Base-by-base conservation (phyloP, 1,139 yeast species). In the Sugiyamaella sp. region DNA sequence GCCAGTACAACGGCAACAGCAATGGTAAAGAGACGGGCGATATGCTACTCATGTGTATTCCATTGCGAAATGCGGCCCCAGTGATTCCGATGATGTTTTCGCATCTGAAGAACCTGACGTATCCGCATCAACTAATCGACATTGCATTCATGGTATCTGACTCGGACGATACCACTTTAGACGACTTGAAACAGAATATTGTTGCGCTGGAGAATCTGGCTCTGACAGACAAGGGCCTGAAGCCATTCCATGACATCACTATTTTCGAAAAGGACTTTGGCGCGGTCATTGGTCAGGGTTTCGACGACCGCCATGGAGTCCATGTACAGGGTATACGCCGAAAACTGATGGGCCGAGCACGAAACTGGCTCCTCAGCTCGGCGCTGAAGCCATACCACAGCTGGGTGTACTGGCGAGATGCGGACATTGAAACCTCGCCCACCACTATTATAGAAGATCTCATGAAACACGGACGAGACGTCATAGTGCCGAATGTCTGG, bases 401-500 rank as follows among this genome's bases (percentile, higher is more conserved):
- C 1, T 84, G 89, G 88, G 87, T 84, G 5, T 84, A 84, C 65
- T 84, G 89, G 89, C 77, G 89, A 65, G 89, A 84, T 67, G 86
- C 84, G 1, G 89, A 84, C 64, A 84, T 84, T 8, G 86, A 84
- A 63, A 75, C 80, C 1, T 76, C 80, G 10, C 88, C 89, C 4
- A 69, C 76, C 1, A 78, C 87, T 1, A 76, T 84, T 51, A 68
- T 84, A 52, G 86, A 84, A 66, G 89, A 84, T 64, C 67, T 84
- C 56, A 84, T 84, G 88, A 78, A 75, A 56, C 85, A 81, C 64
- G 77, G 80, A 59, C 74, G 73, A 60, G 89, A 84, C 62, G 86
- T 84, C 29, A 82, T 83, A 50, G 93, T 89, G 29, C 97, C 97
- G 19, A 89, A 89, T 66, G 95, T 89, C 50, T 89, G 96, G 96